Evolutionary conservation across 2,329 filamentous ascomycete genomes (phyloP).

Genomic region (Colletotrichum phormii): DNA sequence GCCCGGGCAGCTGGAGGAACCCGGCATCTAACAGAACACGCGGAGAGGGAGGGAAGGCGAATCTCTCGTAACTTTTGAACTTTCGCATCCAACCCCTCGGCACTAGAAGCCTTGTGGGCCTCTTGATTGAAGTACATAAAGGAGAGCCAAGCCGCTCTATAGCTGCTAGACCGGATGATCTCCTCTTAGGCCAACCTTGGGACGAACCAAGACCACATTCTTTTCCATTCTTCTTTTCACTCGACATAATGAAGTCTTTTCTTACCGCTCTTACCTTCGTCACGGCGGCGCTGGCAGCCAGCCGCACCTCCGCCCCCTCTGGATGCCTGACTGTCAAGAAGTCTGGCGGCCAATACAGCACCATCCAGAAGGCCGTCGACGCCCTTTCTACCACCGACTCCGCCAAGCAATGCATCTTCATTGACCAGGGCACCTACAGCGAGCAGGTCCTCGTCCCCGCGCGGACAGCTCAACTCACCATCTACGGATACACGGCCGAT

Average conservation of each 20-base stretch:
- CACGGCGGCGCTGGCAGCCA: slow-evolving; percentile 37
- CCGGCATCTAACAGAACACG: neutral
- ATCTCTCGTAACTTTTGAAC: neutral
- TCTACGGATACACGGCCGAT: slow-evolving; percentile 68
- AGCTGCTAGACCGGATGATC: neutral
- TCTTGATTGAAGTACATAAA: slow-evolving; percentile 14
- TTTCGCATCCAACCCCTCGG: neutral
- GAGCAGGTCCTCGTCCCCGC: slow-evolving; percentile 68
- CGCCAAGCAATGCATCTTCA: slow-evolving; percentile 69
- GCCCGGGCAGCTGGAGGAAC: neutral
- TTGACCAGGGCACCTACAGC: slow-evolving; percentile 72
- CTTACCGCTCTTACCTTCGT: slow-evolving; percentile 10
- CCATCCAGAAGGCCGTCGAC: slow-evolving; percentile 64
- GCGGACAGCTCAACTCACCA: slow-evolving; percentile 62
- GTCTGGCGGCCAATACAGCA: slow-evolving; percentile 41
- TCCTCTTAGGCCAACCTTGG: neutral
- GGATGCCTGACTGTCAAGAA: slow-evolving; percentile 48
- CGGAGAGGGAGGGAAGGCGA: neutral
- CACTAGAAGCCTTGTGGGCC: neutral
- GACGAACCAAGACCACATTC: slow-evolving; percentile 2
- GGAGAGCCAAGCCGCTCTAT: neutral
- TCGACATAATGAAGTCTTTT: slow-evolving; percentile 30
- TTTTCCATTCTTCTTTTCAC: neutral
- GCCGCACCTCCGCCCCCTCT: slow-evolving; percentile 44
- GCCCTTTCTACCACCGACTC: slow-evolving; percentile 65